Conservation (phyloP, 192 early-diverging fungal species). For the Physocladia obscura region DNA sequence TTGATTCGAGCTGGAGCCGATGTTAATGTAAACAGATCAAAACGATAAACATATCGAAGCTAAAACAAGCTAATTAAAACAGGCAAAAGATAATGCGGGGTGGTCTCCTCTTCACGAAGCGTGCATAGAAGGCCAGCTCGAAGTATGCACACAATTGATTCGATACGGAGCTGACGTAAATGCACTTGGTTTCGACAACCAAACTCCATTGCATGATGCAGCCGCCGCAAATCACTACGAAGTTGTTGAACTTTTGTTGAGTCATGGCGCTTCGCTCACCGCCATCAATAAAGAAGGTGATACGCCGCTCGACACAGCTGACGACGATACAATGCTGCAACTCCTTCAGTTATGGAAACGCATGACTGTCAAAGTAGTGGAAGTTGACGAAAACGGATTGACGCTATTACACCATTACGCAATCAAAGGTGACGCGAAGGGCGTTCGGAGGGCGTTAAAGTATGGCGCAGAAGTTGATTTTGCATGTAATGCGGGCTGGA, state of each 20-base stretch:
- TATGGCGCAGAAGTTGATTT: slow-evolving; percentile 54
- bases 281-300: slow-evolving; percentile 44
- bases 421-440: slow-evolving; percentile 35
- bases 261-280: slow-evolving; percentile 46
- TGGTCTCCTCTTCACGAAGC: slow-evolving; percentile 61
- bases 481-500: slow-evolving; percentile 42
- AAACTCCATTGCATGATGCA: slow-evolving; percentile 65
- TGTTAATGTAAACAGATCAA: slow-evolving; percentile 35
- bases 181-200: slow-evolving; percentile 43
- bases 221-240: slow-evolving; percentile 42
- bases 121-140: slow-evolving; percentile 44
- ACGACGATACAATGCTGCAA: slow-evolving; percentile 34
- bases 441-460: slow-evolving; percentile 26
- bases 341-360: slow-evolving; percentile 46
- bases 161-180: slow-evolving; percentile 55
- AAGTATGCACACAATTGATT: slow-evolving; percentile 44
- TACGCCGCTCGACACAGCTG: slow-evolving; percentile 45
- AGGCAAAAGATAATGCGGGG: slow-evolving; percentile 53
- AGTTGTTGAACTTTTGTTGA: slow-evolving; percentile 50
- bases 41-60: too few species aligned
- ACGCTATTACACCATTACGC: slow-evolving; percentile 45
- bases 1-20: slow-evolving; percentile 53
- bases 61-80: slow-evolving; percentile 1
- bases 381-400: slow-evolving; percentile 36
- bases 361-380: slow-evolving; percentile 35